phyloP scores from a whole-genome alignment of 306 rosid species.

The Cicer arietinum region DNA sequence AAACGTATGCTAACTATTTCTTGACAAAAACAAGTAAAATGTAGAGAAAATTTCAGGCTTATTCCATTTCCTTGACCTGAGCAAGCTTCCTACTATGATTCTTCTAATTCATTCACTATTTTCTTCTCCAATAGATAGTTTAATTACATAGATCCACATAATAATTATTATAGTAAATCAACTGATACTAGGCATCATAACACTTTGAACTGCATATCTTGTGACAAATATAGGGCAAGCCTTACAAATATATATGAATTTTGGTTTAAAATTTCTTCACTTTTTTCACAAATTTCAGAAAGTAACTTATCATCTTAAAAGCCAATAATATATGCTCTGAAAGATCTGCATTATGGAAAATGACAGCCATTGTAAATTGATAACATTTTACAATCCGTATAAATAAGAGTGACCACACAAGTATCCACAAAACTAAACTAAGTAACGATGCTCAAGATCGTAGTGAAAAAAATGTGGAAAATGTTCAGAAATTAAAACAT shows the following conservation, averaged over 20 bases:
- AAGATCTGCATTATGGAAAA: constrained; percentile 4
- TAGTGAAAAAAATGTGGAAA: background rate
- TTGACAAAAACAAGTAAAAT: constrained; percentile 9
- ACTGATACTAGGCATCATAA: constrained; percentile 1
- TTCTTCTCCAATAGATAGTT: background rate
- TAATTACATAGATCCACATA: background rate
- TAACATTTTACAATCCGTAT: no score
- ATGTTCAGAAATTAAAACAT: constrained; percentile 3
- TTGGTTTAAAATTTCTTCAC: constrained; percentile 23
- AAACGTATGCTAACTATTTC: constrained; percentile 4
- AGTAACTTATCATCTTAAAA: background rate
- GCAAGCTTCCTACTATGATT: constrained; percentile 28
- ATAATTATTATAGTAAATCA: constrained; percentile 4
- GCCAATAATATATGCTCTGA: background rate
- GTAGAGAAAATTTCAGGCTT: constrained; percentile 20
- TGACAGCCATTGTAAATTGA: background rate
- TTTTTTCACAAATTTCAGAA: constrained; percentile 2
- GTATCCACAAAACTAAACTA: no score
- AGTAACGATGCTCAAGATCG: background rate
- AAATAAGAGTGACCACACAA: no score
- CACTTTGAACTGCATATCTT: background rate
- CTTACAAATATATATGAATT: constrained; percentile 17
- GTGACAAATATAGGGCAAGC: background rate
- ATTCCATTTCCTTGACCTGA: background rate
- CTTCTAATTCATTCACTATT: background rate